Base-by-base conservation (phyloP, 192 early-diverging fungal species). In the Gigaspora rosea region DNA sequence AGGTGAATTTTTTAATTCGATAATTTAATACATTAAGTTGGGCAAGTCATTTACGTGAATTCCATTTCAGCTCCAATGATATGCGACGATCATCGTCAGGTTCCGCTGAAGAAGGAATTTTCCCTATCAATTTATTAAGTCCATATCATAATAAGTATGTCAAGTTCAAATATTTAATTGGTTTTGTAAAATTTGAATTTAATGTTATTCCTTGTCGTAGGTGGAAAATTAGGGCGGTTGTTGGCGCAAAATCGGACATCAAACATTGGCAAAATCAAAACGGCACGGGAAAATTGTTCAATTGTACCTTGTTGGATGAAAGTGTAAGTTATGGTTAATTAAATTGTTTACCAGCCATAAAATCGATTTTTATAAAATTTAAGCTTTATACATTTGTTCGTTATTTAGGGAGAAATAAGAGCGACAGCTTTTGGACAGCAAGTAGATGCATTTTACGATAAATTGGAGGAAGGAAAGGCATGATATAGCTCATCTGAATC, bases 191-290 rank as follows among this genome's bases (percentile, higher is more conserved):
- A 13, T 71, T n/a, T 13, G 15, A 58, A 6, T 6, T 50, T 35
- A 2, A 11, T 56, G 4, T n/a, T 62, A 8, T 75, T 46, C 70
- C 47, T 69, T 10, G 36, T 47, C 3, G 13, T 68, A 93, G 91
- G 71, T 98, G 96, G 96, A 97, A 94, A 12, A 98, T 99, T 80
- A 91, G 92, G 69, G 97, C 94, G 2, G 92, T 95, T 56, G 94
- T 96, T 13, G 88, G 91, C 47, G 85, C 90, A 73, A 99, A 99
- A 85, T 87, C 91, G 5, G 88, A 91, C 20, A 93, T 99, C 66
- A 92, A 89, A 65, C 81, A 80, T 52, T 99, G 92, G 93, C 86
- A 81, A 75, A 98, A 98, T 81, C 78, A 81, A 15, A 84, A 83
- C 11, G 94, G 92, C 18, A 69, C 16, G 18, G 97, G 97, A 13